Conservation (phyloP, 2,329 filamentous ascomycete genomes). For the Verticillium albo-atrum region DNA sequence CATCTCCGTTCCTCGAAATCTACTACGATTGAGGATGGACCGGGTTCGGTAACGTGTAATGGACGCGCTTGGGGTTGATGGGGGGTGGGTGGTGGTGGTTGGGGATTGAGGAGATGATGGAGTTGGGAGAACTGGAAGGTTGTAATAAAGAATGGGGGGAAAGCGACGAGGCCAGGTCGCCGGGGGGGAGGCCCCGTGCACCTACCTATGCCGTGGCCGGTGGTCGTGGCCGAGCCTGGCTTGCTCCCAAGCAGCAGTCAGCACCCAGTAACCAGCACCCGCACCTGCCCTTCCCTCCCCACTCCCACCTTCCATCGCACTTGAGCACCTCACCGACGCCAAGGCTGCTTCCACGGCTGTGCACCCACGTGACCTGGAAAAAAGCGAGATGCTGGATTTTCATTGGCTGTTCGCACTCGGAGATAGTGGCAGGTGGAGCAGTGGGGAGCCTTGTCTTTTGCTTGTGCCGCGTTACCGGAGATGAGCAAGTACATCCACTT, state of each 20-base stretch:
- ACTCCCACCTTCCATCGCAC: neutral
- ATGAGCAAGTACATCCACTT: neutral
- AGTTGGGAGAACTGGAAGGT: conserved; percentile 10
- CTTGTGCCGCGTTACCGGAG: neutral
- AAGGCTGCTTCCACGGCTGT: neutral
- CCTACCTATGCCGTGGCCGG: neutral
- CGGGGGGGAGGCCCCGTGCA: neutral
- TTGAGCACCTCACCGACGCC: neutral
- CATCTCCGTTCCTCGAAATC: conserved; percentile 61
- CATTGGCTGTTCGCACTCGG: neutral
- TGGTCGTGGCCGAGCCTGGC: neutral
- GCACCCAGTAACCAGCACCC: neutral
- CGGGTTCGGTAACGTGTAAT: conserved; percentile 14
- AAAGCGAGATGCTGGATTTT: neutral
- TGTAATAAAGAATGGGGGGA: conserved; percentile 11
- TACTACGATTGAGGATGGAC: conserved; percentile 28
- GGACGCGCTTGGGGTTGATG: conserved; percentile 19
- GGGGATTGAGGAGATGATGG: conserved; percentile 8
- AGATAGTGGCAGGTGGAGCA: neutral
- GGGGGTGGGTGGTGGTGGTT: conserved; percentile 8
- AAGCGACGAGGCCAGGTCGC: conserved; percentile 12
- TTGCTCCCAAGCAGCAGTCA: too few relatives aligned
- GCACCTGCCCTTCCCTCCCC: neutral
- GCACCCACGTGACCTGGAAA: neutral
- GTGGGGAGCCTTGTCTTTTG: neutral